Evolutionary conservation across 2,329 filamentous ascomycete species (phyloP).

Genomic region (Stagonosporopsis rhizophila): DNA sequence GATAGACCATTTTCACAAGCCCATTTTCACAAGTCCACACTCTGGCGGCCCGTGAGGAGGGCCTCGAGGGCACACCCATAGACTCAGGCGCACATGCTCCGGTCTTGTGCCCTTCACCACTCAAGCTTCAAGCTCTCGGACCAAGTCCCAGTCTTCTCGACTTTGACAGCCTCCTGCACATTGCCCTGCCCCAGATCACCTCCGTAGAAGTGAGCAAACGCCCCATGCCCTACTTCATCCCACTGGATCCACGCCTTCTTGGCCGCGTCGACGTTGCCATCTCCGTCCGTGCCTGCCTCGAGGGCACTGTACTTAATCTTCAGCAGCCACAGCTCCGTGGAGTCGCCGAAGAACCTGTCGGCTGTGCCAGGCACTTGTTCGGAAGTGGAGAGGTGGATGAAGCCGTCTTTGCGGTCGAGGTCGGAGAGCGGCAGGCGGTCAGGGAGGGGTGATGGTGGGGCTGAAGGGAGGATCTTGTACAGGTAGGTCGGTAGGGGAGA

Average conservation of each 20-base stretch:
- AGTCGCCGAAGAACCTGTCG: constrained; percentile 44
- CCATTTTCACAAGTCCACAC: too few relatives aligned
- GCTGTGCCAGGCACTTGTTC: constrained; percentile 55
- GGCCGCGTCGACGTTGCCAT: constrained; percentile 36
- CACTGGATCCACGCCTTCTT: constrained; percentile 56
- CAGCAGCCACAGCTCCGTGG: constrained; percentile 57
- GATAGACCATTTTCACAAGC: too few relatives aligned
- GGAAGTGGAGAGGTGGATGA: constrained; percentile 66
- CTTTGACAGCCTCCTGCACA: constrained; percentile 57
- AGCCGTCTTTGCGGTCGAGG: constrained; percentile 67
- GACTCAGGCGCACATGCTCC: not conserved
- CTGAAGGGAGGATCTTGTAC: constrained; percentile 67
- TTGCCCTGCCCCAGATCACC: constrained; percentile 62
- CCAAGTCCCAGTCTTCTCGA: constrained; percentile 61
- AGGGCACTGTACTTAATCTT: constrained; percentile 60
- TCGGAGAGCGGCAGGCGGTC: constrained; percentile 64
- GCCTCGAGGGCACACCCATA: not conserved
- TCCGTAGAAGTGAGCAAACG: constrained; percentile 67
- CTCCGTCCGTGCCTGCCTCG: constrained; percentile 37
- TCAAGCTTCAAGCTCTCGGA: constrained; percentile 43
- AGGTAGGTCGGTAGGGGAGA: constrained; percentile 49
- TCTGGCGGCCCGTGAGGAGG: not conserved
- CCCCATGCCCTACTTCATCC: constrained; percentile 58
- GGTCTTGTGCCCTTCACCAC: constrained; percentile 37
- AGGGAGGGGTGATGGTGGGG: constrained; percentile 63